Evolutionary conservation across 768 basidiomycete species (phyloP), one percentile per base, ranked within the genome.

Genomic region (Strobilomyces echinocephalus): DNA sequence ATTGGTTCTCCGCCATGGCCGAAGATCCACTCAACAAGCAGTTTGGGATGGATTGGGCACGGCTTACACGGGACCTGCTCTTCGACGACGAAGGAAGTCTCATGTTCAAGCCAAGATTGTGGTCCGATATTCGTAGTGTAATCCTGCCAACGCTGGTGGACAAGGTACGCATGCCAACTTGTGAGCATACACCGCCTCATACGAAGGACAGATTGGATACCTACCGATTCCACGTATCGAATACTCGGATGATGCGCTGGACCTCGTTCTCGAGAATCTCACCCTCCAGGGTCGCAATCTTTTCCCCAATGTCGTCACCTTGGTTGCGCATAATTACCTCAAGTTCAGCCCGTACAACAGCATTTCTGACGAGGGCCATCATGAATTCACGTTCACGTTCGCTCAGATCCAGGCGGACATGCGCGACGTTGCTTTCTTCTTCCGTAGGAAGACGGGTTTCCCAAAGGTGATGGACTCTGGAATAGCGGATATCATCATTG

Each of bases 181-280:
- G 15, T 39, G 21, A 49, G 10, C 50, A 9, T 24, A 14, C 14
- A 42, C 33, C 35, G 14, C 12, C 44, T 56, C 15, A 53, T 40
- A 30, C 4, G 30, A 24, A 21, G 34, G 24, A 3, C 26, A 88
- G 82, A 75, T 87, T 46, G 87, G 86, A 20, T 87, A 91, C 62
- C 66, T 95, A 50, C 93, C 93, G 8, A 95, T 98, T 59, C 95
- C 95, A 0, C 86, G 93, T 34, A 83, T 94, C 66, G 95, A 97
- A 71, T 98, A 97, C 73, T 87, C 88, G 34, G 92, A 95, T 70
- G 86, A 91, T 48, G 65, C 77, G 7, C 72, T 95, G 55, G 95
- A 97, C 61, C 79, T 97, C 41, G 90, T 95, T 53, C 83, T 97
- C 57, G 95, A 97, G 77, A 97, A 95, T 69, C 79, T 97, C 33